Evolutionary conservation across 2,329 filamentous ascomycete genomes (phyloP).

Genomic region (Venturia asperata): DNA sequence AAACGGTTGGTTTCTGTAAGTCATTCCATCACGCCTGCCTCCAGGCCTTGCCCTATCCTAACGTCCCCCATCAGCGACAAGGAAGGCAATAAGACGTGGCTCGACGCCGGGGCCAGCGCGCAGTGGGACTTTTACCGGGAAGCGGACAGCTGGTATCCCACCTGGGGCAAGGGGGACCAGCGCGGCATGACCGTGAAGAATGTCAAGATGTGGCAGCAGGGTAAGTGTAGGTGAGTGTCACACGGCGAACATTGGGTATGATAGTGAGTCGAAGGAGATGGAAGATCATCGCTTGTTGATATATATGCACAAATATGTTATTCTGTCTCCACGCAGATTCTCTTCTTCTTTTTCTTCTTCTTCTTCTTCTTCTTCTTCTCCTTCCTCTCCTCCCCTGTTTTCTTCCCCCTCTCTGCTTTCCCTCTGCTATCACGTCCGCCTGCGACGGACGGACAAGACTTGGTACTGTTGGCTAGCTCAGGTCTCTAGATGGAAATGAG

Average conservation of each 20-base stretch:
- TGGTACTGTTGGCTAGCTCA: background rate
- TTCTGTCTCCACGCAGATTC: too few species aligned
- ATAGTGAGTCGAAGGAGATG: too few species aligned
- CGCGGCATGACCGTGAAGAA: conserved; percentile 23
- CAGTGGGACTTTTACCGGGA: conserved; percentile 16
- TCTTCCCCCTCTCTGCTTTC: too few species aligned
- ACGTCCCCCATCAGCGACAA: background rate
- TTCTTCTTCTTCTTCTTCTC: background rate
- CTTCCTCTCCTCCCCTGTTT: background rate
- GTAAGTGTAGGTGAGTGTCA: conserved; percentile 12
- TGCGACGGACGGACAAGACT: background rate
- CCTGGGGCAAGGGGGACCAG: conserved; percentile 22
- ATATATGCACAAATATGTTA: too few species aligned
- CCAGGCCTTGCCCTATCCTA: too few species aligned
- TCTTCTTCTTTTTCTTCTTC: too few species aligned
- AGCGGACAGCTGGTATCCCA: conserved; percentile 28
- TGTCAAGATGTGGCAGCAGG: conserved; percentile 24
- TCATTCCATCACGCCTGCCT: conserved; percentile 25
- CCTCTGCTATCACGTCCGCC: background rate
- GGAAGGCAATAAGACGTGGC: conserved; percentile 60
- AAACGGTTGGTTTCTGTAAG: conserved; percentile 21
- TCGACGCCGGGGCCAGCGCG: conserved; percentile 50
- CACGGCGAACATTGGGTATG: too few species aligned
- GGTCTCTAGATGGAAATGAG: background rate
- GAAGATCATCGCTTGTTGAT: too few species aligned